Evolutionary conservation across 129 eudicot species (phyloP), one percentile per base, ranked within the genome.

Genomic region (Flaveria robusta): DNA sequence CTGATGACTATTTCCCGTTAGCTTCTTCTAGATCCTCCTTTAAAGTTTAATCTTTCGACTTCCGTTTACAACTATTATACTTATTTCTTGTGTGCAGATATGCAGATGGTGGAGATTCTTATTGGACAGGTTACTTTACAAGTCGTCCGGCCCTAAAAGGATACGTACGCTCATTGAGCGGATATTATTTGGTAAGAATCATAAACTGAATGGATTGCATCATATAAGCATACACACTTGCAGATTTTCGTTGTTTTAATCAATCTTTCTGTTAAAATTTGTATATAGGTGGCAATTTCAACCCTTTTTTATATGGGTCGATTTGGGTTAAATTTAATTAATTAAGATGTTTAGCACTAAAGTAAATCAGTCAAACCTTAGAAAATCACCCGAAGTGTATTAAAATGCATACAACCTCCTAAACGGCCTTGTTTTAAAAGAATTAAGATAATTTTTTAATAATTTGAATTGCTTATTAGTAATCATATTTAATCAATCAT

Each of bases 141-240:
- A 93, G 98, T 58, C 97, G 98, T 55, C 97, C 98, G 1, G 92
- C 89, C 46, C 79, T 93, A 37, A 93, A 93, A 83, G 54, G 96
- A 83, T 90, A 90, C 73, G 58, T 93, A 24, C 97, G 98, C 37
- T 71, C 87, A 76, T 84, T 90, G 64, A 90, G 98, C 79, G 97
- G 98, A 76, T 93, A 87, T 81, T 93, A 90, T 87, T 42, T 90
- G 88, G 97, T 93, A 87, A 72, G 68, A 62, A 29, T 62, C 19
- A 24, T 18, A 18, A 24, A n/a, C 10, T 45, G 8, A 56, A 39
- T 3, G 9, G 39, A 58, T 56, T 72, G 37, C 9, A 56, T 18
- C 19, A 12, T 19, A 75, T 26, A 29, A 13, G 19, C 12, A 62
- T 10, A 1, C n/a, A 24, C 18, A 9, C 37, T 43, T 46, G 66